phyloP scores from a whole-genome alignment of 148 eudicot species.

The Rhododendron ovatum region DNA sequence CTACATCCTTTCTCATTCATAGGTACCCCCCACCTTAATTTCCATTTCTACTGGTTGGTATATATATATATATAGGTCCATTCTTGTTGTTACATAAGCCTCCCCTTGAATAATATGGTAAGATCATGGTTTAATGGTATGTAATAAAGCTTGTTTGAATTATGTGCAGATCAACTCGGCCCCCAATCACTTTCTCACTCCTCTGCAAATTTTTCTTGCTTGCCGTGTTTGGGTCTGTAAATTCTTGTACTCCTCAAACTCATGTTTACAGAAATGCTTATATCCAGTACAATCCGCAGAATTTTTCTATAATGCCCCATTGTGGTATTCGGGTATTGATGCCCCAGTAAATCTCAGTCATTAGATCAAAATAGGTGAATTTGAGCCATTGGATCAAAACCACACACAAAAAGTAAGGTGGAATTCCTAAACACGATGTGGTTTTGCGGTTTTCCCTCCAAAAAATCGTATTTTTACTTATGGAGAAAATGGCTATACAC shows the following conservation, averaged over 20 bases:
- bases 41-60: background rate
- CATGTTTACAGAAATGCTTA: background rate
- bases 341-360: too few species aligned
- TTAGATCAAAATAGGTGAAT: too few species aligned
- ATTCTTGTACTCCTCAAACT: background rate
- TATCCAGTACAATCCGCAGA: background rate
- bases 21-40: constrained; percentile 29
- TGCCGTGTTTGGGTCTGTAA: constrained; percentile 53
- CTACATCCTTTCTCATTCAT: constrained; percentile 48
- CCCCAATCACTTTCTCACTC: constrained; percentile 42
- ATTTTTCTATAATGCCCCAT: too few species aligned
- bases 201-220: constrained; percentile 50
- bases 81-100: background rate
- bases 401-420: too few species aligned
- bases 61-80: background rate
- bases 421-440: too few species aligned
- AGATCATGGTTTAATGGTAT: background rate
- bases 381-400: too few species aligned
- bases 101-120: background rate
- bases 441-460: too few species aligned
- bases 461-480: too few species aligned
- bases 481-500: too few species aligned
- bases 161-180: constrained; percentile 45
- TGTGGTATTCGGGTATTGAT: too few species aligned
- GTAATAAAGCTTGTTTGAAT: constrained; percentile 14